Evolutionary conservation across 2,329 filamentous ascomycete species (phyloP), one percentile per base, ranked within the genome.

Genomic region (Penicillium paneum): DNA sequence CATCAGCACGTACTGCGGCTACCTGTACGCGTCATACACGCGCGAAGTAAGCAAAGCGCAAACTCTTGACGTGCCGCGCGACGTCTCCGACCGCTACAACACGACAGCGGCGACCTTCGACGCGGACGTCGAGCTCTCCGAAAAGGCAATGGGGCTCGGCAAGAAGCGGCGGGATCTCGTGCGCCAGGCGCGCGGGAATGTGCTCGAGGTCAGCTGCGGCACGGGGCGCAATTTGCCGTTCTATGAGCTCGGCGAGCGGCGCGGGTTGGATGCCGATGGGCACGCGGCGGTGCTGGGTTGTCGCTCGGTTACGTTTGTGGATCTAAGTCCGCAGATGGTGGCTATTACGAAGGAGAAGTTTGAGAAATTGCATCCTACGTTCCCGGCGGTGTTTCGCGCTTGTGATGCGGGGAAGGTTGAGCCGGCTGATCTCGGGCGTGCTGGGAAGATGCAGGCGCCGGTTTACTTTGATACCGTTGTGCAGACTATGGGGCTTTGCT

Each of bases 401-500:
- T 68, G 73, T 55, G 69, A 76, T 59, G 74, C 73, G 4, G 67
- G 64, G 39, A 60, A 68, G 5, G 67, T 71, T 19, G 56, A 58
- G 44, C 56, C 63, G 28, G 38, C 60, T 19, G 35, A 12, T 6
- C 5, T 42, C 8, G 21, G 43, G 41, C 35, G 43, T 19, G 31
- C 35, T 24, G 46, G 19, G 17, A 32, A 28, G 39, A 17, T n/a
- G 15, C 39, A 46, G 26, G 38, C 44, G 34, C 41, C 39, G 29
- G 50, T 47, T 2, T 69, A 71, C 40, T 80, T 73, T 58, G 78
- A 80, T 64, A 79, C 76, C 0, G 67, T 81, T 39, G 64, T 81
- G 34, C 75, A 80, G 62, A 79, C 78, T 2, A 79, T 80, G 77
- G 78, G 78, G 2, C 60, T 80, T 5, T 80, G 78, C 62, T 79